phyloP scores from a whole-genome alignment of 129 eudicot species.

The Smallanthus sonchifolius region DNA sequence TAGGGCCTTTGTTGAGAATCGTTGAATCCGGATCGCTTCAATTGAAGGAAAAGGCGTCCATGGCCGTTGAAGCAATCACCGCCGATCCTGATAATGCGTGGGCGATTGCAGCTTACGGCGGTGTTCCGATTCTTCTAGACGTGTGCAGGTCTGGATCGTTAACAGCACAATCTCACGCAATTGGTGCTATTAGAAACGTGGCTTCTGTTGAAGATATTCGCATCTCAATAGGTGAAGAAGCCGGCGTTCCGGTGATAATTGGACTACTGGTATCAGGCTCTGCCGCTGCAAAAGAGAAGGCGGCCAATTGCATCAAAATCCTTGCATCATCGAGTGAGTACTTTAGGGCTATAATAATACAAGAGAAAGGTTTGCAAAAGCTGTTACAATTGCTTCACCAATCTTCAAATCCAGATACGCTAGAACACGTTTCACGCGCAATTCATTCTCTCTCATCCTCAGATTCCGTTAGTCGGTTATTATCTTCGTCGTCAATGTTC shows the following conservation, averaged over 20 bases:
- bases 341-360: constrained; percentile 38
- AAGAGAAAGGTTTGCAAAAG: constrained; percentile 56
- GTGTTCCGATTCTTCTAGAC: constrained; percentile 58
- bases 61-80: constrained; percentile 73
- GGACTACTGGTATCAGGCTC: constrained; percentile 45
- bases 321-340: constrained; percentile 54
- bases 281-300: constrained; percentile 44
- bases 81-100: constrained; percentile 76
- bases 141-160: constrained; percentile 64
- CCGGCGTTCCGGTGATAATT: constrained; percentile 57
- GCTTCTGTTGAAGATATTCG: constrained; percentile 60
- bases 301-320: constrained; percentile 58
- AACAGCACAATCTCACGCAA: constrained; percentile 51
- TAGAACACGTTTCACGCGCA: constrained; percentile 70
- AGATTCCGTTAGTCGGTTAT: constrained; percentile 37
- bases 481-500: constrained; percentile 51
- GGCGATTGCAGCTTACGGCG: constrained; percentile 83
- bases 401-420: constrained; percentile 46
- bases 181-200: constrained; percentile 66
- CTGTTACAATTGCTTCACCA: constrained; percentile 52
- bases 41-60: constrained; percentile 61
- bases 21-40: constrained; percentile 52
- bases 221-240: constrained; percentile 50
- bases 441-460: constrained; percentile 53
- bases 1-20: constrained; percentile 67